Base-by-base conservation (phyloP, 306 rosid species). In the Rosa chinensis region DNA sequence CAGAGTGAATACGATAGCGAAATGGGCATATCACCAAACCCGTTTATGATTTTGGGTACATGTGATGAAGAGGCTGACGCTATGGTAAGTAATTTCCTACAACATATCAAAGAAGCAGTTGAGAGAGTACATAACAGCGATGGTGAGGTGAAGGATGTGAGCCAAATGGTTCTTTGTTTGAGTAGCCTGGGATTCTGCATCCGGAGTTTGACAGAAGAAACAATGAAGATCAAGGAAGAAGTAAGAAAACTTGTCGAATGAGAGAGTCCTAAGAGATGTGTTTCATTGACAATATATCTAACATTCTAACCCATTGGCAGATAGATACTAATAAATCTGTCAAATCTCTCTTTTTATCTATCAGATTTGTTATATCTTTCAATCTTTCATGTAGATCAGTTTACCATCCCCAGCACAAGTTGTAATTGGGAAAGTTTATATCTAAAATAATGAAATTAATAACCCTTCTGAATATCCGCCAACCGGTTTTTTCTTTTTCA, bases 101-200 rank as follows among this genome's bases (percentile, higher is more conserved):
- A 53, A 72, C 82, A 72, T 73, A 62, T 89, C 52, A 84, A 87
- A 77, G 88, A 84, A 82, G 83, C 86, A 28, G 80, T 87, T 59
- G 73, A 76, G 66, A 86, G 69, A 80, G 63, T 69, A 44, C 66
- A 80, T 48, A 44, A 66, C n/a, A 64, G 78, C 8, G 82, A 80
- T 78, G 79, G 77, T 47, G 90, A 91, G 70, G 95, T 86, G 75
- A 76, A 75, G 69, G 58, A 76, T 48, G 89, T 80, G 53, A 81
- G 79, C 70, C 88, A 89, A 84, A 71, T 83, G 83, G 62, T 87
- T 84, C 83, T 86, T 18, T 86, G 89, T 72, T 87, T 82, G 82
- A 75, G 87, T 61, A 80, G 92, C 73, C 75, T 95, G 77, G 92
- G 89, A 66, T 92, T 91, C 82, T 90, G 99, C 85, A 82, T 83